phyloP scores from a whole-genome alignment of 1,284 basidiomycete species.

The Thecaphora thlaspeos region DNA sequence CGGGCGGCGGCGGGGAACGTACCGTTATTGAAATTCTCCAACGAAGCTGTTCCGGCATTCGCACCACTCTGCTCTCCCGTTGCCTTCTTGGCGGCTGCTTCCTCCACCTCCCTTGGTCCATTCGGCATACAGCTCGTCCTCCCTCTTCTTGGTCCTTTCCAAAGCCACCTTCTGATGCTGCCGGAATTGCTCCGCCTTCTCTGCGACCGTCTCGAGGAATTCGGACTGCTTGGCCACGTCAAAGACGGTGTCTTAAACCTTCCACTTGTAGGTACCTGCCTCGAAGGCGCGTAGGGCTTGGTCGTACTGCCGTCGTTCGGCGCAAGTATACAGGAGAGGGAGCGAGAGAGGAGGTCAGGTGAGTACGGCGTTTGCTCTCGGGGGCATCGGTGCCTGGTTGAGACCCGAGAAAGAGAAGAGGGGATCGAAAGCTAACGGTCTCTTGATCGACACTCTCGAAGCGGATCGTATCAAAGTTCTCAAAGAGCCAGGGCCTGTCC shows the following conservation, averaged over 20 bases:
- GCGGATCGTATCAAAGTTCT: constrained; percentile 68
- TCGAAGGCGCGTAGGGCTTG: constrained; percentile 67
- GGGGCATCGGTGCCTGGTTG: too few relatives aligned
- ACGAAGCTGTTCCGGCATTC: not conserved
- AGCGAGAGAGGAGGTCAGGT: not conserved
- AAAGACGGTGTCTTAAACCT: constrained; percentile 61
- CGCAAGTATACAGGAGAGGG: not conserved
- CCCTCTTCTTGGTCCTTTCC: constrained; percentile 40
- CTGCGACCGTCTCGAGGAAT: constrained; percentile 61
- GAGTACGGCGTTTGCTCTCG: too few relatives aligned
- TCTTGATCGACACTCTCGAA: constrained; percentile 28
- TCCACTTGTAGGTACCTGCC: constrained; percentile 66
- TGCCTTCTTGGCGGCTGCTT: constrained; percentile 4
- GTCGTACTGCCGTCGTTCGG: constrained; percentile 7
- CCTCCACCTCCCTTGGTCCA: constrained; percentile 15
- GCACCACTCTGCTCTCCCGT: not conserved
- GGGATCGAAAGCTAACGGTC: not conserved
- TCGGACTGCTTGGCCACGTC: constrained; percentile 64
- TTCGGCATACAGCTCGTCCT: constrained; percentile 59
- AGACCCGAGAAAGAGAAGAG: too few relatives aligned
- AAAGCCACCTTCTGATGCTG: constrained; percentile 45
- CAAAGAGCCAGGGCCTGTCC: constrained; percentile 66
- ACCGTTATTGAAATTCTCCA: constrained; percentile 10
- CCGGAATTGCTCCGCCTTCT: constrained; percentile 62
- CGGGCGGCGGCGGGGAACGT: too few relatives aligned